Base-by-base conservation (phyloP, 257 asterid genomes). In the Fraxinus excelsior region DNA sequence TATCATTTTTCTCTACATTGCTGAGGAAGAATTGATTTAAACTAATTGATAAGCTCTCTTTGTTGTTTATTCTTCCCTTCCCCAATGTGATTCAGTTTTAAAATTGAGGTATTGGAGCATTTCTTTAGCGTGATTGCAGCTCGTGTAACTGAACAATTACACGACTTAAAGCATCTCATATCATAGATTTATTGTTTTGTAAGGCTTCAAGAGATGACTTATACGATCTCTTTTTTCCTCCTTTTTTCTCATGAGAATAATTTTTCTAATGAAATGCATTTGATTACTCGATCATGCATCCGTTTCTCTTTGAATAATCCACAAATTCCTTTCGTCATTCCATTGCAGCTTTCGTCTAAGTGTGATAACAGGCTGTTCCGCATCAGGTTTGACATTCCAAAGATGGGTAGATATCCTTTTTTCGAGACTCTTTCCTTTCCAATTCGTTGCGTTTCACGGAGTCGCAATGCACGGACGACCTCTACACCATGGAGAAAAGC, bases 271-370 rank as follows among this genome's bases (percentile, higher is more conserved):
- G 44, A 72, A 64, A 35, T 66, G n/a, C 71, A 29, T 46, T 60
- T 49, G 40, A 42, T 72, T 34, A 16, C 29, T 68, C 19, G 74
- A 80, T 83, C 38, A 53, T 74, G n/a, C 46, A 18, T 31, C 21
- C 31, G 38, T 71, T 62, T 77, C 73, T 28, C 16, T 64, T 34
- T 3, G 56, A 51, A 23, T 62, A 19, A 72, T 76, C 35, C 64
- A 42, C 51, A 60, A 84, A 32, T 40, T 35, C 69, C 38, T 77
- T 60, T 77, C 34, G 67, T 71, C 49, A 78, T 72, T 74, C 29
- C 68, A 49, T 80, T 81, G 79, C 90, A 94, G 97, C 98, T 94
- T 73, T 94, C 98, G 14, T 94, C 97, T 2, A 92, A 92, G 91
- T 88, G 96, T 37, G 93, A 92, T 49, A 91, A 91, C 85, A 91